Evolutionary conservation across 192 early-diverging fungal genomes (phyloP).

Genomic region (Rhizophlyctis rosea): DNA sequence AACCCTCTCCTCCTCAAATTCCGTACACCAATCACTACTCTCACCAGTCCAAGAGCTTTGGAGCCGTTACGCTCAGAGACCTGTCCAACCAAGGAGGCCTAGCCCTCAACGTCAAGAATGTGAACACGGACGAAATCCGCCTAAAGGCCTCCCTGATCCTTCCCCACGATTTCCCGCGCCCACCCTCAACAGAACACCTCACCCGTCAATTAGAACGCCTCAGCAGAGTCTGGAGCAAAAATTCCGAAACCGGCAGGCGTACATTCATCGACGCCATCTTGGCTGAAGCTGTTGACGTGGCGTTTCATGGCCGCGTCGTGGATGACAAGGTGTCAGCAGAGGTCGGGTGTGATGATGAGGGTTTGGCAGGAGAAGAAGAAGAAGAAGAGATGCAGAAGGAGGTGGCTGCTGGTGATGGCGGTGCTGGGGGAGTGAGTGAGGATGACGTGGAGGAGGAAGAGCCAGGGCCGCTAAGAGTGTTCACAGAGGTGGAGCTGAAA

Average conservation of each 20-base stretch:
- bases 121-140: no score
- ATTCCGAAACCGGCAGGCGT: constrained; percentile 9
- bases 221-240: background rate
- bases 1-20: no score
- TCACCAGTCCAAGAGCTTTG: no score
- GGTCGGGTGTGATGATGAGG: no score
- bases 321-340: background rate
- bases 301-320: background rate
- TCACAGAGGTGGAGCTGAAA: constrained; percentile 10
- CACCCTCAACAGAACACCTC: constrained; percentile 6
- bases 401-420: background rate
- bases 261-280: constrained; percentile 13
- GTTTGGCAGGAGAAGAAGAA: no score
- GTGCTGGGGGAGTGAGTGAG: background rate
- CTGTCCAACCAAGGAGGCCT: no score
- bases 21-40: no score
- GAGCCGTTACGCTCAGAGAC: no score
- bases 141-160: no score
- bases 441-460: background rate
- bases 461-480: constrained; percentile 1
- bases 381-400: background rate
- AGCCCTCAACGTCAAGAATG: no score
- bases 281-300: constrained; percentile 2
- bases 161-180: no score
- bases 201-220: background rate